Base-by-base conservation (phyloP, 306 rosid genomes). In the Vigna nakashimae region DNA sequence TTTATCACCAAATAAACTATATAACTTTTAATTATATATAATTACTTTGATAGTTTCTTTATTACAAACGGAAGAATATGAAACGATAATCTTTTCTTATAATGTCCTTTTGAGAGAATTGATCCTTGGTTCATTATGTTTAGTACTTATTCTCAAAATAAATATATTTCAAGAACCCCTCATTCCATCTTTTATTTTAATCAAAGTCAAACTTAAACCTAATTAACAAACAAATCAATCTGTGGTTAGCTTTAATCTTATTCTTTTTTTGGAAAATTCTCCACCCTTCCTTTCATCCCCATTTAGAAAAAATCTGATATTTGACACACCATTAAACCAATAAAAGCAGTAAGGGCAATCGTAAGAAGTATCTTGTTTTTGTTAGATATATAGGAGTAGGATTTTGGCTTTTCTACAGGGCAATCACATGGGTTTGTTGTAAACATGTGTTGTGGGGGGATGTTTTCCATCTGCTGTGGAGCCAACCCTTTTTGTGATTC, bases 71-170 rank as follows among this genome's bases (percentile, higher is more conserved):
- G 38, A 34, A 34, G 38, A 34, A 34, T 34, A 34, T 34, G 38
- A 6, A 4, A 34, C 38, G 7, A 34, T 0, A 34, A 34, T 34
- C 38, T 34, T 34, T 34, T 7, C 38, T 34, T 34, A 34, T 1
- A 34, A 34, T 34, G 38, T 34, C 7, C 38, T 34, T 34, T 0
- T 4, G 49, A 70, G 63, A 77, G 89, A 86, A 85, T 73, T 74
- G 86, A 88, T 91, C 88, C 91, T 49, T 51, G 80, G 75, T 86
- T 86, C 91, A 76, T 49, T 18, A 66, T 82, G 88, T 84, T 88
- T 78, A 67, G 74, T 10, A 68, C 91, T 88, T 88, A 88, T 88
- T 89, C 87, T 80, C 74, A 67, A 76, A 75, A 78, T 45, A 72
- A 64, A 50, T 43, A 73, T 59, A 76, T 62, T 67, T 38, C 36